Percentiles rank a stretch among this genome's conserved stretches.
Evolutionary conservation across 2,329 filamentous ascomycete genomes (phyloP).

Genomic region (Coccinonectria pachysandricola): DNA sequence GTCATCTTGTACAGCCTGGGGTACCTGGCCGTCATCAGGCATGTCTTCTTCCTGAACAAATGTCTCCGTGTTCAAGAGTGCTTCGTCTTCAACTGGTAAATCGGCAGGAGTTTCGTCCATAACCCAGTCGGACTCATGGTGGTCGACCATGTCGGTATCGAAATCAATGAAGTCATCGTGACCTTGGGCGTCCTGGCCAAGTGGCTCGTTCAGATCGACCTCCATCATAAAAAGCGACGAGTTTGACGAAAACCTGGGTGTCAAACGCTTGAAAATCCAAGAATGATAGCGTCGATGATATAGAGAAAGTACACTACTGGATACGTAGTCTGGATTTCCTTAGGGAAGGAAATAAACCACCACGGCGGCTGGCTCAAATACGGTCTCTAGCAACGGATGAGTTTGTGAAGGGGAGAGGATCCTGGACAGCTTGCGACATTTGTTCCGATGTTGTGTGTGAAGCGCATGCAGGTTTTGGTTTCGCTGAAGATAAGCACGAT

Average conservation of each 20-base stretch:
- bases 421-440: conserved; percentile 16
- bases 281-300: too few relatives aligned
- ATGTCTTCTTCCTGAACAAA: too few relatives aligned
- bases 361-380: conserved; percentile 9
- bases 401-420: conserved; percentile 6
- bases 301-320: background rate
- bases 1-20: too few relatives aligned
- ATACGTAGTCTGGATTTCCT: background rate
- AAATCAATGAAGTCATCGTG: conserved; percentile 30
- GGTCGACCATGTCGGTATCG: conserved; percentile 24
- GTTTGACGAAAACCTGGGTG: background rate
- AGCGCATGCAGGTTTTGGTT: conserved; percentile 1
- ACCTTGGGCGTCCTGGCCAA: conserved; percentile 11
- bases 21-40: too few relatives aligned
- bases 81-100: too few relatives aligned
- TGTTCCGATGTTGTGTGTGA: conserved; percentile 6
- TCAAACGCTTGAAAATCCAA: background rate
- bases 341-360: conserved; percentile 1
- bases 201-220: conserved; percentile 18
- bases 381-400: conserved; percentile 6
- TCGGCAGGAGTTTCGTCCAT: too few relatives aligned
- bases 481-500: too few relatives aligned
- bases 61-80: too few relatives aligned
- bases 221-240: conserved; percentile 25
- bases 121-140: too few relatives aligned